A percentile compares a stretch with the other conserved stretches of the same genome.
phyloP scores from a whole-genome alignment of 257 asterid species.

The Ehretia macrophylla region DNA sequence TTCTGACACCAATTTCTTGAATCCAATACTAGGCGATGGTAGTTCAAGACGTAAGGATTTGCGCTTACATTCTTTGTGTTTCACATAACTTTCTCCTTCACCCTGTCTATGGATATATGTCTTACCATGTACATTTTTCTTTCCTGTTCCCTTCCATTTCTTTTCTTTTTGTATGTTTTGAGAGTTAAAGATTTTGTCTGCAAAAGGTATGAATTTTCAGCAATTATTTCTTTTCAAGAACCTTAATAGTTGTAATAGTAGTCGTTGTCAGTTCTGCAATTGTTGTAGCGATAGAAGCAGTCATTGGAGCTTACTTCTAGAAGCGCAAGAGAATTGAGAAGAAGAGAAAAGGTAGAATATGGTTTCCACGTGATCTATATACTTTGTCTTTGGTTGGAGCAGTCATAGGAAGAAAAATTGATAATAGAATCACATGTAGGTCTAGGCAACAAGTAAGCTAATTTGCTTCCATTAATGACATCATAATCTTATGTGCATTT shows the following conservation, averaged over 20 bases:
- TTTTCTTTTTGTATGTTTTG: no score
- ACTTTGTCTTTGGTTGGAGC: no score
- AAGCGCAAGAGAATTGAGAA: slow-evolving; percentile 1
- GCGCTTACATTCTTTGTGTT: no score
- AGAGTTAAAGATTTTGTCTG: no score
- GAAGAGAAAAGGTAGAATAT: slow-evolving; percentile 27
- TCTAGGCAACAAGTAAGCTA: slow-evolving; percentile 72
- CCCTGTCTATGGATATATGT: no score
- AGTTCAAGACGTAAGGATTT: slow-evolving; percentile 3
- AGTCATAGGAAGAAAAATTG: slow-evolving; percentile 77
- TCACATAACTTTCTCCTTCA: no score
- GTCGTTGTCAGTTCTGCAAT: background rate
- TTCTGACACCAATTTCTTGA: slow-evolving; percentile 16
- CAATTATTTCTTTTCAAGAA: background rate
- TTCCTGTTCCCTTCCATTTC: no score
- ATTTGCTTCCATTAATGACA: background rate
- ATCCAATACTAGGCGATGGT: background rate
- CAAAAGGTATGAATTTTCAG: no score
- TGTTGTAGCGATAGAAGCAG: slow-evolving; percentile 6
- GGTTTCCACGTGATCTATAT: no score
- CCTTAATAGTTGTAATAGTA: background rate
- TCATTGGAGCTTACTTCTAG: slow-evolving; percentile 13
- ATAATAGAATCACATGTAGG: slow-evolving; percentile 84
- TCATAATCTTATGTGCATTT: background rate
- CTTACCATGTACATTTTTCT: no score